phyloP scores from a whole-genome alignment of 2,329 filamentous ascomycete species.

The Trichophyton schoenleinii region DNA sequence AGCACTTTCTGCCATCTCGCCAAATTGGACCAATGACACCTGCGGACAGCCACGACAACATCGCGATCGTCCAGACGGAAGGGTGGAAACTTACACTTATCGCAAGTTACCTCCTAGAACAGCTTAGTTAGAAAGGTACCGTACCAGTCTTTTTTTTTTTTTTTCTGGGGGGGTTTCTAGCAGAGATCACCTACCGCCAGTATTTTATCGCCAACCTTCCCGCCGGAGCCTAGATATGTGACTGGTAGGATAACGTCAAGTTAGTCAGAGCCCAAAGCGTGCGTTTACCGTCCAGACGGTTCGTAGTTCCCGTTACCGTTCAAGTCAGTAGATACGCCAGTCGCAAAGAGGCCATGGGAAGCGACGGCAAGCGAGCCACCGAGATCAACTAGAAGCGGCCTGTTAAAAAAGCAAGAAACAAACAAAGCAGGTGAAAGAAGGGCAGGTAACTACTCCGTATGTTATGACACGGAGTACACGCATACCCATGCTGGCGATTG shows the following conservation, averaged over 20 bases:
- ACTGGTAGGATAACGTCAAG: slow-evolving; percentile 27
- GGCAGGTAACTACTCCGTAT: no score
- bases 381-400: slow-evolving; percentile 41
- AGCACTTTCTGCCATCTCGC: not conserved
- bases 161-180: not conserved
- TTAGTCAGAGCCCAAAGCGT: not conserved
- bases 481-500: slow-evolving; percentile 49
- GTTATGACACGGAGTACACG: not conserved
- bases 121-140: not conserved
- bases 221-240: slow-evolving; percentile 52
- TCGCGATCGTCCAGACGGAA: not conserved
- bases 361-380: slow-evolving; percentile 55
- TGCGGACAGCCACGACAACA: not conserved
- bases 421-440: not conserved
- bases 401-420: not conserved
- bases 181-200: slow-evolving; percentile 33
- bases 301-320: slow-evolving; percentile 32
- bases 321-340: slow-evolving; percentile 54
- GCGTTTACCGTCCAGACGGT: not conserved
- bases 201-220: slow-evolving; percentile 49
- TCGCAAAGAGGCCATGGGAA: slow-evolving; percentile 51
- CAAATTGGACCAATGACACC: not conserved
- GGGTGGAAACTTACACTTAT: slow-evolving; percentile 43
- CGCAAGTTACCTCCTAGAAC: slow-evolving; percentile 45
- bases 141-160: not conserved